phyloP scores from a whole-genome alignment of 441 rosid species.

The Corymbia citriodora region DNA sequence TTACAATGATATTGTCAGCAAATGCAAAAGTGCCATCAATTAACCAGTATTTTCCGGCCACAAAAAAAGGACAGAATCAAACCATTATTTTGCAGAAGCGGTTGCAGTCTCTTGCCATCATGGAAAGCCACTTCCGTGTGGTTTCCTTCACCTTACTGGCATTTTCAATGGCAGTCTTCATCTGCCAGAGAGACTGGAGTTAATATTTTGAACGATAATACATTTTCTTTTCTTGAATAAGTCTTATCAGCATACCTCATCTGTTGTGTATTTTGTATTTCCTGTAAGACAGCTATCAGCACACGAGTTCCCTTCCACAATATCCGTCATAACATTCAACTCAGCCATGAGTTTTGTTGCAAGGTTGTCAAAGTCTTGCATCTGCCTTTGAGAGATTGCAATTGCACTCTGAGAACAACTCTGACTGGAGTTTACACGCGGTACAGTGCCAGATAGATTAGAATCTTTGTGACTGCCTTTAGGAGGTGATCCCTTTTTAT shows the following conservation, averaged over 20 bases:
- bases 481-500: conserved; percentile 21
- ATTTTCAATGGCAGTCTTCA: conserved; percentile 37
- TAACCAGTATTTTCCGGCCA: neutral
- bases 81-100: conserved; percentile 98
- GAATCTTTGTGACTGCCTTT: conserved; percentile 33
- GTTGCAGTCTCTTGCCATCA: conserved; percentile 67
- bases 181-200: conserved; percentile 23
- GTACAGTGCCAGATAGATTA: conserved; percentile 19
- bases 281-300: conserved; percentile 24
- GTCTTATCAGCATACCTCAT: conserved; percentile 45
- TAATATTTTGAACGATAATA: neutral
- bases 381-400: conserved; percentile 71
- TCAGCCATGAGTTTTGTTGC: conserved; percentile 56
- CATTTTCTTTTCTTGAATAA: neutral
- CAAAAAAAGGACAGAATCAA: conserved; percentile 15
- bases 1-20: neutral
- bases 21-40: neutral
- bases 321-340: conserved; percentile 54
- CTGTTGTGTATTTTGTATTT: conserved; percentile 28
- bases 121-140: conserved; percentile 54
- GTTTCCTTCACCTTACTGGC: conserved; percentile 63
- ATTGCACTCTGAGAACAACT: conserved; percentile 66
- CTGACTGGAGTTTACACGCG: conserved; percentile 25
- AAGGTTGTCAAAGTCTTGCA: conserved; percentile 55
- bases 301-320: conserved; percentile 42